Evolutionary conservation across 352 stramenopile genomes (phyloP).

Genomic region (Phytophthora chlamydospora): DNA sequence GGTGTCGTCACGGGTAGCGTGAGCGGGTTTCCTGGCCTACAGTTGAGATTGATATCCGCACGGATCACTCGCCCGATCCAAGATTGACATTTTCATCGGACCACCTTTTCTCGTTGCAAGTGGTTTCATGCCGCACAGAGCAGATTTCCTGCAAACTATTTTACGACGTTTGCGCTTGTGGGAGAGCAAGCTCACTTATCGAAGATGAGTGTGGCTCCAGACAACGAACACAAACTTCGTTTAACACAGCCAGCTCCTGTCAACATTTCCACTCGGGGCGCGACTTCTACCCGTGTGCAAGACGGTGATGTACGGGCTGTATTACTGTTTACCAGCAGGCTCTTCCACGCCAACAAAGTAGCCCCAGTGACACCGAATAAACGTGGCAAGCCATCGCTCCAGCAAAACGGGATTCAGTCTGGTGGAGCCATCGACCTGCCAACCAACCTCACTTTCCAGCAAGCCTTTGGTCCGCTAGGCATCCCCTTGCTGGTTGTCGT

Average conservation of each 20-base stretch:
- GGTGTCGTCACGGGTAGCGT: no score
- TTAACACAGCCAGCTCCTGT: conserved; percentile 12
- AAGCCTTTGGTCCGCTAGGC: conserved; percentile 28
- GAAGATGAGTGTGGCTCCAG: conserved; percentile 6
- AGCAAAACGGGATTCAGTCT: neutral
- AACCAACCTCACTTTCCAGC: conserved; percentile 17
- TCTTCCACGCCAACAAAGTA: conserved; percentile 5
- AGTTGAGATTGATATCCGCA: no score
- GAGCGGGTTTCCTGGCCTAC: no score
- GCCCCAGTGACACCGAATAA: neutral
- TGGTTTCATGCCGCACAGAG: no score
- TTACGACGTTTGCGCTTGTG: no score
- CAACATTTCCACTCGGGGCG: neutral
- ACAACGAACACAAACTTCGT: conserved; percentile 10
- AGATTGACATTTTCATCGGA: no score
- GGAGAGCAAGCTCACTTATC: no score
- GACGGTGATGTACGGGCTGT: neutral
- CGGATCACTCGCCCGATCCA: no score
- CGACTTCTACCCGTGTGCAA: neutral
- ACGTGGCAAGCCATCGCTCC: neutral
- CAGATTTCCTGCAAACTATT: no score
- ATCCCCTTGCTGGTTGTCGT: conserved; percentile 22
- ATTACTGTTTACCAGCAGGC: neutral
- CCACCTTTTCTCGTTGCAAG: no score
- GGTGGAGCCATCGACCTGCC: neutral